A percentile compares a stretch with the other conserved stretches of the same genome.
These are phyloP conservation scores for Coemansia umbellata DNA, from an alignment of 192 early-diverging fungal genomes.

Conservation along the genomic window DNA sequence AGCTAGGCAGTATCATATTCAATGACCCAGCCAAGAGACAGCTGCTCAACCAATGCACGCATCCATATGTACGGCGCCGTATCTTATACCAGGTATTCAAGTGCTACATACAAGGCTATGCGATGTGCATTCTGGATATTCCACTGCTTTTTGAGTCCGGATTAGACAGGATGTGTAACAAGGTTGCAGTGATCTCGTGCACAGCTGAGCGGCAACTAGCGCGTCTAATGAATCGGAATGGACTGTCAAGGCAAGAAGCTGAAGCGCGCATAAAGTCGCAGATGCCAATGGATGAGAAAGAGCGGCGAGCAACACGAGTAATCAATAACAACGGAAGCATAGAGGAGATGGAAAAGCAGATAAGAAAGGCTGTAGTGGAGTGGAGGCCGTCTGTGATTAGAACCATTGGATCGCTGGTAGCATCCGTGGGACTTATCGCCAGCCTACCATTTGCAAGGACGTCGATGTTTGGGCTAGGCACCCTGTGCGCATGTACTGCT, in stretches of 20 bases:
- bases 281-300: conserved; percentile 77
- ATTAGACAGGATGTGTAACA: conserved; percentile 66
- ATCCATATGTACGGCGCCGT: conserved; percentile 82
- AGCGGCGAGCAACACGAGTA: conserved; percentile 70
- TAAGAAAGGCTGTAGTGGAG: conserved; percentile 8
- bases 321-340: conserved; percentile 78
- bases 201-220: conserved; percentile 65
- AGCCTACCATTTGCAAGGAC: conserved; percentile 20
- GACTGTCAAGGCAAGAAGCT: conserved; percentile 50
- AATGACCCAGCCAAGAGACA: conserved; percentile 64
- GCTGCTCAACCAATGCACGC: conserved; percentile 77
- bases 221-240: conserved; percentile 73
- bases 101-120: conserved; percentile 65
- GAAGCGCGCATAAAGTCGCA: conserved; percentile 79
- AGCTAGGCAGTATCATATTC: conserved; percentile 80
- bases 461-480: conserved; percentile 13
- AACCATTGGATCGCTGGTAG: conserved; percentile 21
- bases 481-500: conserved; percentile 24
- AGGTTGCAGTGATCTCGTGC: conserved; percentile 74
- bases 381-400: conserved; percentile 32
- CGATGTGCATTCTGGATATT: conserved; percentile 80
- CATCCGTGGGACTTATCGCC: conserved; percentile 20
- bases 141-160: conserved; percentile 90
- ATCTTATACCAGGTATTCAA: conserved; percentile 66
- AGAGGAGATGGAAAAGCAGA: conserved; percentile 32